phyloP scores from a whole-genome alignment of 768 basidiomycete species.

The Boletus edulis region DNA sequence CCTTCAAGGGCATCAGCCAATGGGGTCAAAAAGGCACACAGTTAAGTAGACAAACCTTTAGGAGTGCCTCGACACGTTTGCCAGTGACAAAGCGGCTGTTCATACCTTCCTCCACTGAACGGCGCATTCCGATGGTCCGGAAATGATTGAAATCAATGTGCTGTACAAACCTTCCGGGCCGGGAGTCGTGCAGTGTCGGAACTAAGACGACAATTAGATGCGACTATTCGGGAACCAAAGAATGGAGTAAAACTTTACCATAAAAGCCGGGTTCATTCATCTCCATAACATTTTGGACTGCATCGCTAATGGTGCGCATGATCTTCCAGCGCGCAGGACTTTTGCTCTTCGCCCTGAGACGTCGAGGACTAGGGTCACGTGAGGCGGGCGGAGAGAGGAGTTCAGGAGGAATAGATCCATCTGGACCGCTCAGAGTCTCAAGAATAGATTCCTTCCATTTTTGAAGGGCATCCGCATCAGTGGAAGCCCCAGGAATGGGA shows the following conservation, averaged over 20 bases:
- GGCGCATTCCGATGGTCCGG: conserved; percentile 93
- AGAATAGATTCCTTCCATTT: conserved; percentile 61
- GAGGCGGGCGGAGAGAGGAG: conserved; percentile 77
- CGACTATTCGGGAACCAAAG: neutral
- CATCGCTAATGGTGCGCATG: conserved; percentile 73
- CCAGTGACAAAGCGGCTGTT: conserved; percentile 92
- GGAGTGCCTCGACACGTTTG: conserved; percentile 71
- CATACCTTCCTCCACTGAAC: conserved; percentile 87
- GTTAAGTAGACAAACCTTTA: conserved; percentile 54
- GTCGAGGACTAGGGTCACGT: conserved; percentile 79
- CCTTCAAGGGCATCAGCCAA: conserved; percentile 43
- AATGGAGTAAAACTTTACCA: conserved; percentile 41
- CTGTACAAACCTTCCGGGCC: conserved; percentile 76
- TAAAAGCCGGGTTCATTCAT: conserved; percentile 66
- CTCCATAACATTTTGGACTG: conserved; percentile 69
- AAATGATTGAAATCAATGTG: conserved; percentile 96
- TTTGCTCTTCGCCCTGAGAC: conserved; percentile 72
- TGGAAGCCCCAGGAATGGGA: conserved; percentile 32
- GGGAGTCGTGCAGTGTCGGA: conserved; percentile 65
- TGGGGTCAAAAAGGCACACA: conserved; percentile 2
- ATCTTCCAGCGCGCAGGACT: conserved; percentile 85
- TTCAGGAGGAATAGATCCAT: conserved; percentile 69
- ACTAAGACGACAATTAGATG: conserved; percentile 38
- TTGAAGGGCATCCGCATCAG: conserved; percentile 42
- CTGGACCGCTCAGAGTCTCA: conserved; percentile 57